Conservation (phyloP, 768 basidiomycete species). For the Psilocybe cyanescens region DNA sequence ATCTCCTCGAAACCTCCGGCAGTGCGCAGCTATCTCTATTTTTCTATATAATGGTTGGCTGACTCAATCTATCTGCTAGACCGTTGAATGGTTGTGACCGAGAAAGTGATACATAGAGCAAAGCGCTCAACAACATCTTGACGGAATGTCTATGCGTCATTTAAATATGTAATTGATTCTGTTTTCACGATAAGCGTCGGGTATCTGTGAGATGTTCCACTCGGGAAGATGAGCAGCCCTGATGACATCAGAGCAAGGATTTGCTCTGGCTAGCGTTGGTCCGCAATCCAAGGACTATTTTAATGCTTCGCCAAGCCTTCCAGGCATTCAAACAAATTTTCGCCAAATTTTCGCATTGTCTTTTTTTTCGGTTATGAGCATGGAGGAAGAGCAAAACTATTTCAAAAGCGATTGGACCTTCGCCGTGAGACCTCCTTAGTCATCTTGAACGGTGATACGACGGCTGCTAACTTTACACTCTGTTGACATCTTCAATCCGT, state of each 20-base stretch:
- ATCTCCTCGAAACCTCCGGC: conserved; percentile 98
- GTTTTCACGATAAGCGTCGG: not conserved
- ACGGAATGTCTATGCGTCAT: not conserved
- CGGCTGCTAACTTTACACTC: not conserved
- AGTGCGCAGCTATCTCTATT: conserved; percentile 44
- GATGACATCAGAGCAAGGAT: not conserved
- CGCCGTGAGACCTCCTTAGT: not conserved
- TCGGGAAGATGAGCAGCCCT: not conserved
- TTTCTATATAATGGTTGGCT: conserved; percentile 5
- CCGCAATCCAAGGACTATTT: not conserved
- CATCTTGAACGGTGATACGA: conserved; percentile 2
- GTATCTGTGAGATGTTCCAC: not conserved
- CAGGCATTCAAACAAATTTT: not conserved
- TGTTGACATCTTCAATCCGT: conserved; percentile 9
- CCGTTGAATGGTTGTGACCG: conserved; percentile 50
- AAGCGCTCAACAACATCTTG: not conserved
- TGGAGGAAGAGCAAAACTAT: not conserved
- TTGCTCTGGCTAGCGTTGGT: not conserved
- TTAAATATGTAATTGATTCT: not conserved
- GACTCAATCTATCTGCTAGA: conserved; percentile 31
- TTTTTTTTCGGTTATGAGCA: not conserved
- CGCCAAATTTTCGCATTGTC: not conserved
- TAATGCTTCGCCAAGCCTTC: not conserved
- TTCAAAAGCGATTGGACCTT: not conserved
- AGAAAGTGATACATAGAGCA: not conserved